Base-by-base conservation (phyloP, 495 filamentous ascomycete species). In the Achaetomiella virescens region DNA sequence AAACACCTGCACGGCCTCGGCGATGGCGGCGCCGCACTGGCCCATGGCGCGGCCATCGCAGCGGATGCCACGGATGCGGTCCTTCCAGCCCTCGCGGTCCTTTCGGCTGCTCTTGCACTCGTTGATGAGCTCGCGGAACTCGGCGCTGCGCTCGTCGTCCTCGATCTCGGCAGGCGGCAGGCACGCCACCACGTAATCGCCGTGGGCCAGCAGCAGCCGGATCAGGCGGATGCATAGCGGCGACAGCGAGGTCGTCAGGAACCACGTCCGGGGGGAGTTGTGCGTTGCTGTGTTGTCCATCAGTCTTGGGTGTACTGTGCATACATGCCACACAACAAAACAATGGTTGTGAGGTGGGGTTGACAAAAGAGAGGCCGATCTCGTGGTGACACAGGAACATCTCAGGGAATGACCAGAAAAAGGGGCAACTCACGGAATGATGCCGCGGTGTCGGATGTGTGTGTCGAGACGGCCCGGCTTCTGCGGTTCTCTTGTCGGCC, bases 161-260 rank as follows among this genome's bases (percentile, higher is more conserved):
- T 82, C 75, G 64, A 86, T 78, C 70, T 89, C 85, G 57, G 77
- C 70, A 17, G 88, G 83, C 21, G 82, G 81, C 21, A 95, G 74
- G 43, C 90, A 90, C 24, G 88, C 84, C 17, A 90, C 83, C 20
- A 91, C 86, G 65, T 81, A 88, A 68, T 97, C 93, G 41, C 93
- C 90, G 72, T 96, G 90, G 20, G 79, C 81, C 40, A 96, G 84
- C 47, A 89, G 75, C 62, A 88, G 82, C 43, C 86, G 81, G 44
- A 87, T 83, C 59, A 92, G 77, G 21, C 81, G 78, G 46, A 85
- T 73, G 36, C 79, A 84, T 62, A 95, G 80, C n/a, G 91, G 90
- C 48, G 88, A 87, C 59, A 89, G 77, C 18, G 87, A 85, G 44
- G 87, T 85, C 24, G 91, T 95, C 54, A 97, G 77, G 65, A 97